Evolutionary conservation across 2,329 filamentous ascomycete species (phyloP).

Genomic region (Apiospora pterosperma): DNA sequence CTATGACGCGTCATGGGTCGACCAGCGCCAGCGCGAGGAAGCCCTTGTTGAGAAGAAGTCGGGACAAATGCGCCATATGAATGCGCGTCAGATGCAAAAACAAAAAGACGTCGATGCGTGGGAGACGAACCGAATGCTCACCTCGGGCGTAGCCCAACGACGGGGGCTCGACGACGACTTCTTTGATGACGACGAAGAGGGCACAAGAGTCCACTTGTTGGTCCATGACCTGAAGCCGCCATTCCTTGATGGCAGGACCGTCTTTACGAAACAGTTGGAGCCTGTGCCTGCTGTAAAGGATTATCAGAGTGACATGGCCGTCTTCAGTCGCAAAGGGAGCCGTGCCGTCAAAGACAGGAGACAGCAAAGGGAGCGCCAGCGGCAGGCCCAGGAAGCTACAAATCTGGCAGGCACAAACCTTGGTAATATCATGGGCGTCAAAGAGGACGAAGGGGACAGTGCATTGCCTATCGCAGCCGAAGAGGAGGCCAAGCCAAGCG

Average conservation of each 20-base stretch:
- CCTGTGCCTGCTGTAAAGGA: conserved; percentile 91
- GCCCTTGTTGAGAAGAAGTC: conserved; percentile 78
- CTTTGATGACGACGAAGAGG: conserved; percentile 80
- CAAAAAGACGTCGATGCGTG: conserved; percentile 95
- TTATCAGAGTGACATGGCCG: conserved; percentile 96
- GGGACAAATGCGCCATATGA: conserved; percentile 58
- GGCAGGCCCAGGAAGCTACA: conserved; percentile 92
- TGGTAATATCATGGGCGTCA: conserved; percentile 93
- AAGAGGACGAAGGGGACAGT: conserved; percentile 89
- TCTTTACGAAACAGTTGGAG: conserved; percentile 96
- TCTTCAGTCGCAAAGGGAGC: conserved; percentile 94
- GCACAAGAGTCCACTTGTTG: conserved; percentile 81
- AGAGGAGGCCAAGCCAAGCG: conserved; percentile 56
- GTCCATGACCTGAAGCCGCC: conserved; percentile 93
- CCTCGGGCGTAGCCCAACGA: conserved; percentile 90
- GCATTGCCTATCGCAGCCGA: conserved; percentile 74
- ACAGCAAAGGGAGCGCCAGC: conserved; percentile 88
- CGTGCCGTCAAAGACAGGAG: conserved; percentile 87
- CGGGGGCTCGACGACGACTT: conserved; percentile 80
- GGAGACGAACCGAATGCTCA: conserved; percentile 98
- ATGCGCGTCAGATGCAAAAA: conserved; percentile 74
- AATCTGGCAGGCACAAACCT: conserved; percentile 88
- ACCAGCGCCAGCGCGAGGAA: conserved; percentile 65
- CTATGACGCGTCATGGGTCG: conserved; percentile 70
- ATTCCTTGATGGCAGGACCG: conserved; percentile 88